Conservation (phyloP, 2,329 filamentous ascomycete genomes). For the Botryotinia globosa region DNA sequence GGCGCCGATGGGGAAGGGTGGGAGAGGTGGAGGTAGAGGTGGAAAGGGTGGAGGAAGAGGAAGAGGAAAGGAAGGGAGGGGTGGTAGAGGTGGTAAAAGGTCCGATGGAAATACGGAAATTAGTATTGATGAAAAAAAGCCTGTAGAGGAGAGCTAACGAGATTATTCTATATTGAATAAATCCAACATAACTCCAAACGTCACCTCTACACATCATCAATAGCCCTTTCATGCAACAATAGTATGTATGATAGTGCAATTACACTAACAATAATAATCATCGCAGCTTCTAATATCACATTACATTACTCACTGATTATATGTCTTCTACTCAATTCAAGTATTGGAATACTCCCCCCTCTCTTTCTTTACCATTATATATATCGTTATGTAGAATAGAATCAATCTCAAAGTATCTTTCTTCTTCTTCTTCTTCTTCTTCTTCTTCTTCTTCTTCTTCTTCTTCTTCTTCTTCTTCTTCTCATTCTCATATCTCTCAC, state of each 20-base stretch:
- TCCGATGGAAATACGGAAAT: slow-evolving; percentile 35
- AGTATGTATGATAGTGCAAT: no score
- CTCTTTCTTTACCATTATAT: no score
- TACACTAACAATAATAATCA: not conserved
- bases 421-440: no score
- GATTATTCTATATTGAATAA: not conserved
- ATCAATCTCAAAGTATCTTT: no score
- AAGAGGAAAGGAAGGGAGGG: slow-evolving; percentile 24
- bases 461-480: no score
- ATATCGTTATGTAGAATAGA: no score
- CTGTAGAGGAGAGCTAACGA: not conserved
- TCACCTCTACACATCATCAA: not conserved
- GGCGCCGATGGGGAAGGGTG: slow-evolving; percentile 43
- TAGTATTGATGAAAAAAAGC: not conserved
- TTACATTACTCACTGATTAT: not conserved
- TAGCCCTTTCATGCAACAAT: accelerated
- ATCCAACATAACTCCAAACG: not conserved
- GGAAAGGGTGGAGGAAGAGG: slow-evolving; percentile 35
- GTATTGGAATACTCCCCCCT: no score
- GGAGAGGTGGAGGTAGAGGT: slow-evolving; percentile 32
- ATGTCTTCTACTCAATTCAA: not conserved
- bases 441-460: no score
- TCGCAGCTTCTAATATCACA: not conserved
- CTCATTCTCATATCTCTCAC: no score
- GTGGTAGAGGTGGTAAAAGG: slow-evolving; percentile 28